A percentile compares a stretch with the other conserved stretches of the same genome.
Evolutionary conservation across 1,284 basidiomycete genomes (phyloP).

Genomic region (Cryptococcus wingfieldii): DNA sequence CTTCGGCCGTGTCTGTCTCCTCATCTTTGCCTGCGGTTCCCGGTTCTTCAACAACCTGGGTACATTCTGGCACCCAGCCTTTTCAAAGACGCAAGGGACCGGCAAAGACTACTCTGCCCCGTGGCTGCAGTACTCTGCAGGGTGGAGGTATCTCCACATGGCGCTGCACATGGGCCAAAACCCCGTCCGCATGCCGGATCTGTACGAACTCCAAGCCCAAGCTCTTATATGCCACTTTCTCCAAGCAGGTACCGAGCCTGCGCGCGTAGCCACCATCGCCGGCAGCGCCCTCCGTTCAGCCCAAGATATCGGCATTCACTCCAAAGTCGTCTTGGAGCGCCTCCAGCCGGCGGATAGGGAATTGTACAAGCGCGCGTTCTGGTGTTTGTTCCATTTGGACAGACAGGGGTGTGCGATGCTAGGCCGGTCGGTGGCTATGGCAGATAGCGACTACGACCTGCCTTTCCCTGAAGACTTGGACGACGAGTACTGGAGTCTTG

Average conservation of each 20-base stretch:
- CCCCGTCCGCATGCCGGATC: conserved; percentile 56
- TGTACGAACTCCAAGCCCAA: conserved; percentile 69
- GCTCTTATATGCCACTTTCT: conserved; percentile 49
- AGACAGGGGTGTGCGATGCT: conserved; percentile 63
- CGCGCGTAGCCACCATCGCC: conserved; percentile 66
- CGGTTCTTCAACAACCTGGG: conserved; percentile 63
- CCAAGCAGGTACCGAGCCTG: conserved; percentile 61
- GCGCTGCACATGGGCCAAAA: conserved; percentile 56
- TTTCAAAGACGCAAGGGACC: conserved; percentile 38
- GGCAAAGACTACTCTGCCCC: conserved; percentile 36
- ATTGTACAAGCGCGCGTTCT: conserved; percentile 73
- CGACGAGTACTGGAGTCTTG: conserved; percentile 71
- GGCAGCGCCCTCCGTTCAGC: conserved; percentile 67
- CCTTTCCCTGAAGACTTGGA: conserved; percentile 75
- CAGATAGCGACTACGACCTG: conserved; percentile 78
- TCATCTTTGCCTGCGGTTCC: conserved; percentile 70
- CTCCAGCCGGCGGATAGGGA: conserved; percentile 56
- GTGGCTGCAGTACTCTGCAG: conserved; percentile 55
- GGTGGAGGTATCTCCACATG: conserved; percentile 71
- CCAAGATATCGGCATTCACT: conserved; percentile 46
- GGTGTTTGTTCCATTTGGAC: conserved; percentile 55
- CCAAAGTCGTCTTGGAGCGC: conserved; percentile 33
- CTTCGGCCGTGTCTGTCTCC: conserved; percentile 66
- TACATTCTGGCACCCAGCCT: conserved; percentile 52
- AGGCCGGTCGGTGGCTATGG: conserved; percentile 75